These are phyloP conservation scores for Phytophthora quininea DNA, from an alignment of 352 stramenopile genomes.

Conservation along the genomic window DNA sequence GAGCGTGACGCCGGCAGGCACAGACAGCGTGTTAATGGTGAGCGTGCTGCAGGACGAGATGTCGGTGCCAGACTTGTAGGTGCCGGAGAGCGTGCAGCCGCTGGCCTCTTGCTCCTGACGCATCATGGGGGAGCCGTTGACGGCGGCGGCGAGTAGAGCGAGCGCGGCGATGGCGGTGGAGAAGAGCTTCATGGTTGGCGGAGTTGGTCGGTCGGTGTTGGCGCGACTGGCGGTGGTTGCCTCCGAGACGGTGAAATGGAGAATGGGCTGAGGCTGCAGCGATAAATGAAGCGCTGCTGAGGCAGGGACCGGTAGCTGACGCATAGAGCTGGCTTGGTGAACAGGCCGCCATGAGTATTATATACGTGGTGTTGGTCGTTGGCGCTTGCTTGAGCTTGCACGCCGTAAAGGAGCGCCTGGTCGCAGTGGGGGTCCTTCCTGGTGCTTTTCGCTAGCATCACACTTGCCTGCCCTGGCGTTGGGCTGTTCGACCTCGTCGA, in stretches of 20 bases:
- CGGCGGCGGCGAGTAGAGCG: conserved; percentile 1
- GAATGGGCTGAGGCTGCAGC: conserved; percentile 8
- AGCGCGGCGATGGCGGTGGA: conserved; percentile 1
- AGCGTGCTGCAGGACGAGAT: conserved; percentile 35
- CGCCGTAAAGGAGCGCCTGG: no score
- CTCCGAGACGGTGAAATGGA: conserved; percentile 8
- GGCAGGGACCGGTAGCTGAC: no score
- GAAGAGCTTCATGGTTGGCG: conserved; percentile 29
- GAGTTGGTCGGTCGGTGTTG: conserved; percentile 4
- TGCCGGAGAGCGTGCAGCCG: conserved; percentile 36
- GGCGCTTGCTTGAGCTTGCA: no score
- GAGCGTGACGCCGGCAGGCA: conserved; percentile 25
- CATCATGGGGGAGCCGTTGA: conserved; percentile 21
- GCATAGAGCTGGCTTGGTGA: no score
- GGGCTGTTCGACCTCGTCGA: not conserved
- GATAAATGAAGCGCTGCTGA: no score
- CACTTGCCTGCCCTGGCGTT: not conserved
- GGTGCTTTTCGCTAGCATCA: no score
- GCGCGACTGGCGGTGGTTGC: not conserved
- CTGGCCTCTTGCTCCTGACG: conserved; percentile 17
- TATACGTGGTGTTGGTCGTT: no score
- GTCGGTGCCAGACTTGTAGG: conserved; percentile 33
- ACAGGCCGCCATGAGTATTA: not conserved
- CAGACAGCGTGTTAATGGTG: conserved; percentile 14
- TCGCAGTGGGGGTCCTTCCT: no score